Percentiles rank a stretch among this genome's conserved stretches.
Evolutionary conservation across 2,329 filamentous ascomycete species (phyloP).

Genomic region (Phaeoacremonium minimum): DNA sequence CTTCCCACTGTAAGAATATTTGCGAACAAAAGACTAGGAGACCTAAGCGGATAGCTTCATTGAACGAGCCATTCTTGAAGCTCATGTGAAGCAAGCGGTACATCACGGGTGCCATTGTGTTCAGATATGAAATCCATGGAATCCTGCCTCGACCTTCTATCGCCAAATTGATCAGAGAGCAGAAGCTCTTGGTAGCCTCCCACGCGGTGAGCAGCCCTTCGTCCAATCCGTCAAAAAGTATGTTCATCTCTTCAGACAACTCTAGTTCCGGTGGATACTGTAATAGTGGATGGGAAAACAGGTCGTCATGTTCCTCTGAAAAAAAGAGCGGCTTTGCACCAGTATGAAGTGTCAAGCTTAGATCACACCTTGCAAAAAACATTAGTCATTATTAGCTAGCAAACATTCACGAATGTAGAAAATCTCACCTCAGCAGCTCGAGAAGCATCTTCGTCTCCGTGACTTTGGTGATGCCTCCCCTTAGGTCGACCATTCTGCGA

Average conservation of each 20-base stretch:
- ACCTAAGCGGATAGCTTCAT: conserved; percentile 32
- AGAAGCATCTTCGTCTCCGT: conserved; percentile 24
- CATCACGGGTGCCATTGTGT: conserved; percentile 31
- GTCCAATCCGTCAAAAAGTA: conserved; percentile 8
- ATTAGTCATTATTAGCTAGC: neutral
- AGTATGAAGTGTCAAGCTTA: conserved; percentile 2
- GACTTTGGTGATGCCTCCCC: conserved; percentile 26
- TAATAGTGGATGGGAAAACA: neutral
- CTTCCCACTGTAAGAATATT: conserved; percentile 31
- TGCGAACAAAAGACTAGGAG: conserved; percentile 28
- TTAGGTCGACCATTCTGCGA: conserved; percentile 28
- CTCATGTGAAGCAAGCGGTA: conserved; percentile 31
- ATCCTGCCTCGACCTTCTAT: conserved; percentile 10
- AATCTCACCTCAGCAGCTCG: conserved; percentile 24
- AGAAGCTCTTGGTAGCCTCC: conserved; percentile 15
- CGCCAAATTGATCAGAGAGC: conserved; percentile 16
- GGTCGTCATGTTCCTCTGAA: neutral
- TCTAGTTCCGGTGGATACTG: too few relatives aligned
- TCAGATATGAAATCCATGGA: conserved; percentile 11
- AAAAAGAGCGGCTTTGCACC: conserved; percentile 2
- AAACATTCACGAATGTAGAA: neutral
- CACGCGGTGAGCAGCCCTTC: conserved; percentile 12
- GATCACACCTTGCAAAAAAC: conserved; percentile 6
- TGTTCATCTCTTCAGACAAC: neutral
- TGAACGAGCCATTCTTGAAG: conserved; percentile 16